Conservation (phyloP, 2,329 filamentous ascomycete genomes). For the Trichoderma sp. region DNA sequence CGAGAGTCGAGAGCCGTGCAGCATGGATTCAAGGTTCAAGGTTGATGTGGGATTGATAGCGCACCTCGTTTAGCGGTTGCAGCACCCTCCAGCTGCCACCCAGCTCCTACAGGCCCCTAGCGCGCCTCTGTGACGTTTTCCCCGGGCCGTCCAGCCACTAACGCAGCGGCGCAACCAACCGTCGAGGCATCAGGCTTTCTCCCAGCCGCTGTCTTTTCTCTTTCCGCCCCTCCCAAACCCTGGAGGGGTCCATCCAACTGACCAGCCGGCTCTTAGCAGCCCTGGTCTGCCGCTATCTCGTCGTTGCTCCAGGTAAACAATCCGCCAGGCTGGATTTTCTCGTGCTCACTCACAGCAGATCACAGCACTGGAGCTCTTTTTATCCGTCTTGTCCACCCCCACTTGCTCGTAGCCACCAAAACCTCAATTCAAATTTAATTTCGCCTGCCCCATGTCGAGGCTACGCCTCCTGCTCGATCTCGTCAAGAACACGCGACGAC, state of each 20-base stretch:
- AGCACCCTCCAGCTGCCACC: not conserved
- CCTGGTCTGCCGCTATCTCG: not conserved
- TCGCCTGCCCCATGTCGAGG: constrained; percentile 13
- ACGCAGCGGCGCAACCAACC: not conserved
- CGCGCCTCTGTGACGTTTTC: constrained; percentile 18
- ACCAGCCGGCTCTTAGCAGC: not conserved
- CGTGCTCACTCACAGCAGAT: not conserved
- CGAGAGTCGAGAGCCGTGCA: not conserved
- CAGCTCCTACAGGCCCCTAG: not conserved
- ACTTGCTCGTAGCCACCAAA: not conserved
- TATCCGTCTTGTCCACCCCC: not conserved
- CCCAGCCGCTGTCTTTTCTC: not conserved
- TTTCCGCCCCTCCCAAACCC: not conserved
- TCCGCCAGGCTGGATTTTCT: not conserved
- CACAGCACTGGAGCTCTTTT: not conserved
- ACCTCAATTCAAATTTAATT: not conserved
- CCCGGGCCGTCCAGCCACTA: constrained; percentile 5
- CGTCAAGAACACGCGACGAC: constrained; percentile 1
- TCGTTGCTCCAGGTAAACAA: constrained; percentile 16
- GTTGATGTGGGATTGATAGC: not conserved
- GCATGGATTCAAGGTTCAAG: not conserved
- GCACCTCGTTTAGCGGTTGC: not conserved
- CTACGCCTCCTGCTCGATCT: constrained; percentile 9
- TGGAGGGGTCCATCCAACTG: not conserved
- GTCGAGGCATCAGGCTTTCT: not conserved